Evolutionary conservation across 2,329 filamentous ascomycete genomes (phyloP).

Genomic region (Rutstroemia sp.): DNA sequence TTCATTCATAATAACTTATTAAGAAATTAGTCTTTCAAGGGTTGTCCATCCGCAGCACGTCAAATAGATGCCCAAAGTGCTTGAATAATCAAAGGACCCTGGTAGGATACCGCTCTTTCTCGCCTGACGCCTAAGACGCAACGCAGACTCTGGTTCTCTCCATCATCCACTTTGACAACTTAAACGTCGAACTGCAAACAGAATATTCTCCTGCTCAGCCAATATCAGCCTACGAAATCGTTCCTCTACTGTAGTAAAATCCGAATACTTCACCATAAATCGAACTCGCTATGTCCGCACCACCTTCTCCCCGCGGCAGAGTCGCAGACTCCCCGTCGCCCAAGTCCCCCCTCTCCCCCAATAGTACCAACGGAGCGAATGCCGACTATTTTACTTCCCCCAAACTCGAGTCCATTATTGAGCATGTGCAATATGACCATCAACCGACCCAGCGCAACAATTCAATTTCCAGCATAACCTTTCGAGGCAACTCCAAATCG

Average conservation of each 20-base stretch:
- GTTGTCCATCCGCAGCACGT: too few species aligned
- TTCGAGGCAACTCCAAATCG: conserved; percentile 17
- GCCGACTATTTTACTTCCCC: conserved; percentile 16
- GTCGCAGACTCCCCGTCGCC: conserved; percentile 10
- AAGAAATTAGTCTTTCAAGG: too few species aligned
- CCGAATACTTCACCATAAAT: background rate
- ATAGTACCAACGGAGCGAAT: conserved; percentile 11
- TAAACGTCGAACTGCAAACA: conserved; percentile 2
- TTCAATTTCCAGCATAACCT: conserved; percentile 25
- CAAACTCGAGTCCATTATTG: conserved; percentile 26
- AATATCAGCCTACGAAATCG: background rate
- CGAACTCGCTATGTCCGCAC: conserved; percentile 4
- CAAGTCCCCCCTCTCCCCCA: conserved; percentile 19
- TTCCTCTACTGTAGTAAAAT: background rate
- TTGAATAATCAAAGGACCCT: conserved; percentile 1
- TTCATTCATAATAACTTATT: background rate
- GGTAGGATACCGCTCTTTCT: conserved; percentile 6
- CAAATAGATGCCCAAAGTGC: background rate
- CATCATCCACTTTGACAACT: conserved; percentile 8
- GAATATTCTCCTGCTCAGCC: background rate
- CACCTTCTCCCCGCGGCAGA: conserved; percentile 3
- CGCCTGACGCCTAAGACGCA: conserved; percentile 7
- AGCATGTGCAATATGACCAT: conserved; percentile 27
- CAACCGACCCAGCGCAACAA: conserved; percentile 11
- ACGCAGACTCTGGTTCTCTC: background rate